These are phyloP conservation scores for Melanogaster broomeanus DNA, from an alignment of 768 basidiomycete species.

Conservation along the genomic window DNA sequence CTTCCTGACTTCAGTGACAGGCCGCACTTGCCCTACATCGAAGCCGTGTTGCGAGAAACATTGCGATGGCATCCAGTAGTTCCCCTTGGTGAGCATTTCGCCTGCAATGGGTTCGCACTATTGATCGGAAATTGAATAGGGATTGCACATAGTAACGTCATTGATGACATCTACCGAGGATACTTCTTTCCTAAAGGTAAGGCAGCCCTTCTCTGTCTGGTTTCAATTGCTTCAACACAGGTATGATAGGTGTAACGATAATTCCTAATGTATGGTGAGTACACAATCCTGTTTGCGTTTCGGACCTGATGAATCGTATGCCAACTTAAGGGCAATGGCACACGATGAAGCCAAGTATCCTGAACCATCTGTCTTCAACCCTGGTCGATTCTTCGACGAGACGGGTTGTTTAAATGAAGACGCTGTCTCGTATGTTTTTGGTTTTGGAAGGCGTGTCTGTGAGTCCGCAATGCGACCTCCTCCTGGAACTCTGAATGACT, in stretches of 20 bases:
- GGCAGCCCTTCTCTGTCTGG: background rate
- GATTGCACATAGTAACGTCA: background rate
- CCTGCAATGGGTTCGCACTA: background rate
- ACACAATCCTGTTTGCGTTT: background rate
- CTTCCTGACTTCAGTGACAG: conserved; percentile 2
- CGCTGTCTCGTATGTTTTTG: conserved; percentile 3
- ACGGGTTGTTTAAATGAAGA: conserved; percentile 1
- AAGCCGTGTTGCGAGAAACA: conserved; percentile 4
- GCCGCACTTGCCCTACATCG: background rate
- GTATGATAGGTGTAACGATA: background rate
- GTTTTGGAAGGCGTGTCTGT: conserved; percentile 9
- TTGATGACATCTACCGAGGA: conserved; percentile 4
- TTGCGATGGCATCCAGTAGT: conserved; percentile 3
- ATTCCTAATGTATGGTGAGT: conserved; percentile 7
- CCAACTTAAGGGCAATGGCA: conserved; percentile 34
- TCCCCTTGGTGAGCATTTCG: conserved; percentile 1
- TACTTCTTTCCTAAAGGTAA: conserved; percentile 4
- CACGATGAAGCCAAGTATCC: conserved; percentile 35
- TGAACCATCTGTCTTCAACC: conserved; percentile 37
- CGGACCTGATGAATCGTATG: background rate
- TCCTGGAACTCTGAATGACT: background rate
- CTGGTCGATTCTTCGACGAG: conserved; percentile 11
- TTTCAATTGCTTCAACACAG: background rate
- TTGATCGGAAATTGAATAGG: background rate
- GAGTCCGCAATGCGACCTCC: conserved; percentile 29